Base-by-base conservation (phyloP, 2,329 filamentous ascomycete species). In the Incumbomyces delicatus region DNA sequence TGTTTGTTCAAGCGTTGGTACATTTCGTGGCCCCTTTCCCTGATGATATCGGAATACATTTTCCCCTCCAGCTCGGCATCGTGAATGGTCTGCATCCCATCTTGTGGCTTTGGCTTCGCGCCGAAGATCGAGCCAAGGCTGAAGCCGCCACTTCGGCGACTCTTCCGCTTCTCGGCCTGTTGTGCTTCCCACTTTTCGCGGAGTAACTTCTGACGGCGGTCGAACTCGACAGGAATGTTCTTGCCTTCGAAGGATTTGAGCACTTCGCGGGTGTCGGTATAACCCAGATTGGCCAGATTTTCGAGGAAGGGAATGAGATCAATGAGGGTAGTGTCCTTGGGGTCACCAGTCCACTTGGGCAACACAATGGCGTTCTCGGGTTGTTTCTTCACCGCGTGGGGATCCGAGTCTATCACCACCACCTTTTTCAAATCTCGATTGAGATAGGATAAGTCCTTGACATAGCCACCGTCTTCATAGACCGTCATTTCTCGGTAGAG, bases 381-480 rank as follows among this genome's bases (percentile, higher is more conserved):
- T 62, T 98, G 92, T 54, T 84, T 78, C 58, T 85, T 83, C 50
- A 90, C 86, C 60, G 95, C 87, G 34, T 78, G 71, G 33, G 83
- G 70, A 54, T 94, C 82, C 40, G 87, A 95, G 64, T 98, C 92
- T 60, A 98, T 77, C 58, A 98, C 81, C 63, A 98, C 87, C 41
- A 94, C 87, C 70, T 96, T 96, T 55, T 85, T 92, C 30, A 95
- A 77, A 61, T 95, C 88, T 49, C 92, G 86, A 72, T 98, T 98
- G 41, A 98, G 80, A 68, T 95, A 96, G 2, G 88, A 88, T n/a
- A 98, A 80, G 63, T 98, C 92, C 81, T 98, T 98, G 68, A 98
- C 78, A 60, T 96, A 89, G 68, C 95, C 86, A 54, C 92, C 92
- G 54, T 94, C 85, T 68, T 95, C 85, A 65, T 95, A 98, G 60